Conservation (phyloP, 2,329 filamentous ascomycete species). For the Diaporthe destruens region DNA sequence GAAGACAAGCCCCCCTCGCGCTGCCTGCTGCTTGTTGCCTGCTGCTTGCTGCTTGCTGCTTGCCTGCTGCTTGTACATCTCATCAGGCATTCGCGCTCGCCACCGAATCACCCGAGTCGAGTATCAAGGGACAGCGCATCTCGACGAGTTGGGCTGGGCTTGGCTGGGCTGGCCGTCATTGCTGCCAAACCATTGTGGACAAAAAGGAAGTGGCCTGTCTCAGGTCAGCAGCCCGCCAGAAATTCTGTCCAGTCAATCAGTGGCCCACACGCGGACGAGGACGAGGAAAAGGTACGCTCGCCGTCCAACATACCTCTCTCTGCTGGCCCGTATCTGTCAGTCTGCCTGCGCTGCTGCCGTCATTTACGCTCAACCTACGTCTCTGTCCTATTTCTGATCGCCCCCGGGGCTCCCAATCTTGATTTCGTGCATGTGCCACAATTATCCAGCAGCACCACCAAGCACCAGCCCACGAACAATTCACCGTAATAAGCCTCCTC, state of each 20-base stretch:
- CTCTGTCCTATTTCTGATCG: slow-evolving; percentile 23
- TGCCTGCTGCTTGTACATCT: slow-evolving; percentile 27
- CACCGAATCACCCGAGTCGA: slow-evolving; percentile 34
- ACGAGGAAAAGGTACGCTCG: slow-evolving; percentile 33
- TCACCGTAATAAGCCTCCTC: slow-evolving; percentile 12
- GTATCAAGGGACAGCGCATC: slow-evolving; percentile 35
- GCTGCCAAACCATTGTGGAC: slow-evolving; percentile 31
- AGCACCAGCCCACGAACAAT: not conserved
- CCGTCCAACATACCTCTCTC: slow-evolving; percentile 18
- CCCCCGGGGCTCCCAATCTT: slow-evolving; percentile 21
- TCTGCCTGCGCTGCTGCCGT: not conserved
- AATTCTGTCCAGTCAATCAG: not conserved
- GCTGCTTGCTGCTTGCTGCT: not conserved
- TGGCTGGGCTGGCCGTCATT: slow-evolving; percentile 26
- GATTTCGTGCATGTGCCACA: slow-evolving; percentile 33
- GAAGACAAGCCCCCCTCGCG: slow-evolving; percentile 6
- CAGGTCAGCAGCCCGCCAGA: slow-evolving; percentile 35
- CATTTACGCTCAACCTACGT: not conserved
- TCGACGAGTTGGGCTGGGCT: slow-evolving; percentile 20
- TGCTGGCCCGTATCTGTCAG: not conserved
- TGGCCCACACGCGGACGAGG: too few relatives aligned
- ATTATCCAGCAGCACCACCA: not conserved
- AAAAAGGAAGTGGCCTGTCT: slow-evolving; percentile 40
- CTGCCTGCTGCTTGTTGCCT: not conserved
- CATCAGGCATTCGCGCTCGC: slow-evolving; percentile 40